Base-by-base conservation (phyloP, 148 eudicot species). In the Beta vulgaris region DNA sequence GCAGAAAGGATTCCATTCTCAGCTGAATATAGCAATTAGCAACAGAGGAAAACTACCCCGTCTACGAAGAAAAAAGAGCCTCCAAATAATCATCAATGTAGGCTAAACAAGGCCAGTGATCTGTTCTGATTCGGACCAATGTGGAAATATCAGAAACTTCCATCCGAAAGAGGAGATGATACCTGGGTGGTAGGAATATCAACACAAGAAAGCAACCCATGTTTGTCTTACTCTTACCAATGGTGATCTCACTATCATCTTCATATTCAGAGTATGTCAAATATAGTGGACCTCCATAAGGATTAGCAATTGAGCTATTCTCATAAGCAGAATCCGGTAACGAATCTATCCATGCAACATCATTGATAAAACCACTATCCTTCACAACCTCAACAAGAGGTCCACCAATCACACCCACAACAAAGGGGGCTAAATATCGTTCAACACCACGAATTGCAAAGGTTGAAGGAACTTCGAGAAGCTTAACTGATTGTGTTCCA, bases 21-120 rank as follows among this genome's bases (percentile, higher is more conserved):
- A 28, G 43, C n/a, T 18, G 28, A 23, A 35, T 9, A 46, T 16
- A 44, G 19, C 39, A 42, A 49, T 68, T 16, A 44, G 19, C 39
- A 42, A 49, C 73, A 35, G 15, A 25, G 23, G 48, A 57, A 65
- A 59, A n/a, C n/a, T 19, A 48, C 26, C 19, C 31, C 37, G 19
- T 25, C 67, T 80, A 75, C 19, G 63, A 58, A 36, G 76, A 85
- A 81, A 92, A 90, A 57, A 95, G 85, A 79, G 92, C 96, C 88
- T 95, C 99, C 88, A 95, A 75, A 82, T 87, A 88, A 31, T 92
- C 99, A 80, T 95, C 99, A 72, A 92, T 84, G 76, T 95, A 95
- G 57, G 99, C 99, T 66, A 95, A 82, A 82, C 96, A 92, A 9
- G 99, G 99, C 99, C 99, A 95, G 80, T 95, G 93, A 85, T 95